A percentile compares a stretch with the other conserved stretches of the same genome.
phyloP scores from a whole-genome alignment of 345 rosid species.

The Salix exigua region DNA sequence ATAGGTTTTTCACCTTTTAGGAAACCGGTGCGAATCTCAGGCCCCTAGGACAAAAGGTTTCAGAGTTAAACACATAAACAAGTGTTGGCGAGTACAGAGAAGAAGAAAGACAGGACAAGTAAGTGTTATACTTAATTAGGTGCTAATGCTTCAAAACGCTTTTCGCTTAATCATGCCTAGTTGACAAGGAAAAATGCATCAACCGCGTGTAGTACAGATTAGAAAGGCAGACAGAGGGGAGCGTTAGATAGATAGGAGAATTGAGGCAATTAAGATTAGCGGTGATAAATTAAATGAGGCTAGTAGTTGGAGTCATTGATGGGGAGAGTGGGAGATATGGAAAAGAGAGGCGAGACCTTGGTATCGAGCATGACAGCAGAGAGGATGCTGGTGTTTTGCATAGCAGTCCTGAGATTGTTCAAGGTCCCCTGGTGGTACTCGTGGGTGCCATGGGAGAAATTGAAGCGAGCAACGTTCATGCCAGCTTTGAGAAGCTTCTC shows the following conservation, averaged over 20 bases:
- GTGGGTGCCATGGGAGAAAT: slow-evolving; percentile 96
- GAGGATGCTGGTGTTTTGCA: slow-evolving; percentile 26
- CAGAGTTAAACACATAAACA: neutral
- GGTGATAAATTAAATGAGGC: too few relatives aligned
- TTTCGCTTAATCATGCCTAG: too few relatives aligned
- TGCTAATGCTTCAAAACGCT: too few relatives aligned
- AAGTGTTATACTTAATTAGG: too few relatives aligned
- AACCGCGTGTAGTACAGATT: too few relatives aligned
- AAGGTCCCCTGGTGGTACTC: slow-evolving; percentile 87
- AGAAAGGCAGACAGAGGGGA: too few relatives aligned
- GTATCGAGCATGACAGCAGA: slow-evolving; percentile 36
- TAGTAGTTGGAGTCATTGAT: too few relatives aligned
- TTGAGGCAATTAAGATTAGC: too few relatives aligned
- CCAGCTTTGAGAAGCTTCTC: slow-evolving; percentile 92
- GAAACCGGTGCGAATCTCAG: slow-evolving; percentile 36
- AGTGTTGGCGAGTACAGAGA: neutral
- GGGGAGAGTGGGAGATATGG: neutral
- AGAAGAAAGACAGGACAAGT: neutral
- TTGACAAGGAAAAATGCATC: too few relatives aligned
- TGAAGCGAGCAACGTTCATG: slow-evolving; percentile 96
- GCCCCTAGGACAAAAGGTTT: slow-evolving; percentile 15
- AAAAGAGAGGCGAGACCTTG: slow-evolving; percentile 12
- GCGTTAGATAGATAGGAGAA: too few relatives aligned
- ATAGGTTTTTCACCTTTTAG: slow-evolving; percentile 27
- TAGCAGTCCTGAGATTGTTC: slow-evolving; percentile 55